Evolutionary conservation across 441 rosid species (phyloP).

Genomic region (Erodium moschatum): DNA sequence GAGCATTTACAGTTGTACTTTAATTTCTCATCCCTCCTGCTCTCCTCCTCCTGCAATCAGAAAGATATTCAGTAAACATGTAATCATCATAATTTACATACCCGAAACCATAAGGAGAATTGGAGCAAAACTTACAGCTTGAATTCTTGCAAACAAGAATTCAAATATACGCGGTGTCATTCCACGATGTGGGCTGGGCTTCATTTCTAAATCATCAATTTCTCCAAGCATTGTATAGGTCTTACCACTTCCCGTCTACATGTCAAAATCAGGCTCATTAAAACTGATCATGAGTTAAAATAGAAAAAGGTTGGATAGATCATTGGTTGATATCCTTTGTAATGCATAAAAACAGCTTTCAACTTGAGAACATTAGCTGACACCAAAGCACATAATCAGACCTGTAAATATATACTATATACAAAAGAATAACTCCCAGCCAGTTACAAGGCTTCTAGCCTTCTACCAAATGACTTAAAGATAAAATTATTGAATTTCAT

Average conservation of each 20-base stretch:
- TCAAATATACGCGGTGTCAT: constrained; percentile 98
- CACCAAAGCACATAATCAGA: background rate
- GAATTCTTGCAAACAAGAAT: constrained; percentile 95
- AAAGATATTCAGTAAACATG: constrained; percentile 7
- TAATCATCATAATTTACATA: constrained; percentile 8
- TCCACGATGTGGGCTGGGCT: constrained; percentile 80
- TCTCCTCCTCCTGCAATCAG: constrained; percentile 86
- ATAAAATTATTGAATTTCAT: background rate
- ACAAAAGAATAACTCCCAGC: background rate
- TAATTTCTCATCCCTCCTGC: constrained; percentile 79
- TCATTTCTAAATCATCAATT: constrained; percentile 69
- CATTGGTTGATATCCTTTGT: constrained; percentile 4
- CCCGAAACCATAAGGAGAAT: constrained; percentile 17
- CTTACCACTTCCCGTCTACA: constrained; percentile 98
- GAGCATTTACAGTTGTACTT: constrained; percentile 94
- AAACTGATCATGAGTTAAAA: background rate
- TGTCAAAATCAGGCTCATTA: constrained; percentile 18
- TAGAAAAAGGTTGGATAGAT: background rate
- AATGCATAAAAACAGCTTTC: constrained; percentile 8
- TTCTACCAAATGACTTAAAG: background rate
- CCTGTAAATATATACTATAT: background rate
- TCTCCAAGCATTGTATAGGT: constrained; percentile 92
- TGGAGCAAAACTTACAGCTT: constrained; percentile 49
- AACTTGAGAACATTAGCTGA: background rate
- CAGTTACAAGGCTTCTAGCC: background rate